Evolutionary conservation across 805 yeast species (phyloP), one percentile per base, ranked within the genome.

Genomic region (Suhomyces canberraensis): DNA sequence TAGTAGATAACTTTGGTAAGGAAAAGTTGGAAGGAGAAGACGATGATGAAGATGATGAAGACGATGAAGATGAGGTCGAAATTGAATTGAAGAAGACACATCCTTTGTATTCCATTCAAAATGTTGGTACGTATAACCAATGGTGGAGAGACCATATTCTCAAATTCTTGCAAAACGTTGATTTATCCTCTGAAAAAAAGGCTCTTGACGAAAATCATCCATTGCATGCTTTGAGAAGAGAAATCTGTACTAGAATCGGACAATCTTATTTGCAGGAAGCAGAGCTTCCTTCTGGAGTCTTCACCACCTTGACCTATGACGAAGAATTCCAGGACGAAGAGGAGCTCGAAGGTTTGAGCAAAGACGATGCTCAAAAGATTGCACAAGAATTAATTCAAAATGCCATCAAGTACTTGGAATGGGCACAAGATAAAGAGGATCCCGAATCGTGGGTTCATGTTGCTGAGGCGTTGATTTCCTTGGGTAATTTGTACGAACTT

Each of bases 401-500:
- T 14, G 95, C 95, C 0, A 64, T 84, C 17, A 62, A 67, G 25
- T 75, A 76, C 50, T 65, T 89, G 37, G 60, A 67, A 37, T 61
- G 66, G 37, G 82, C 89, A 0, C 76, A 81, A 55, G 78, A 78
- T 34, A 79, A 77, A 14, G 85, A 81, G 31, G 87, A 83, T 27
- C 95, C 95, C 0, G 82, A 81, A 40, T 70, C 84, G 4, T 84
- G 91, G 86, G 95, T 81, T 9, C 76, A 78, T 51, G 72, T 84
- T 31, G 96, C 96, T 1, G 98, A 91, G 58, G 90, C 95, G 1
- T 68, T 78, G 51, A 86, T 91, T 24, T 76, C 84, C 11, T 63
- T 85, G 47, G 96, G 90, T 11, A 90, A 89, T 49, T 56, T 89
- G 34, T 69, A 73, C 42, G 85, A 81, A 7, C 63, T 76, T 17